Base-by-base conservation (phyloP, 2,329 filamentous ascomycete genomes). In the Diplocarpon rosae region DNA sequence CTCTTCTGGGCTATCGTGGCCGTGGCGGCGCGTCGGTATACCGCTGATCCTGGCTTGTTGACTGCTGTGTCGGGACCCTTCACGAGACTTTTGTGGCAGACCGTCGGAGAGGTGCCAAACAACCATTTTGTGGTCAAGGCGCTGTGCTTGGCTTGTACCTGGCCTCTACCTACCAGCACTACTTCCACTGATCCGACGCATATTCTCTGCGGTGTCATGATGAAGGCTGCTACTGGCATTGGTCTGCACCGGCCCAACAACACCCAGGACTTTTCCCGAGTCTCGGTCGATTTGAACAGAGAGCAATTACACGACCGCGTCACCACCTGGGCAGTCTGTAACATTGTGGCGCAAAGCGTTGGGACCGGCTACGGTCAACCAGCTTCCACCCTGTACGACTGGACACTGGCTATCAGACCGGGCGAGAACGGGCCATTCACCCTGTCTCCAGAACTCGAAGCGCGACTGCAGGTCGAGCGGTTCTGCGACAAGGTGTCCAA, bases 1-100 rank as follows among this genome's bases (percentile, higher is more conserved):
- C 73, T 95, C 1, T 94, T 94, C 64, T 95, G 88, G 88, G 76
- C 83, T 38, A 82, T 90, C 47, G 70, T 89, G 37, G 76, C 83
- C 30, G 80, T 88, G 44, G 84, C 84, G 16, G 78, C 83, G 34
- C 77, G 85, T 41, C 79, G 84, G 32, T 88, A 81, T 58, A 69
- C 70, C 34, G 66, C 70, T 1, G 80, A 83, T 48, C 74, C 61
- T 17, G 39, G 38, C 3, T 69, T 89, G 28, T 70, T 90, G 43
- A 77, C 74, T 37, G 76, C 79, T 44, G 69, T 90, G 8, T 78
- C 83, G 17, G 76, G 76, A 0, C 78, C 78, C 20, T 65, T 89
- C 53, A 84, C 80, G 11, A 72, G 80, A 52, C 69, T 89, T 52
- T 68, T 90, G 31, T 90, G 85, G 84, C 75, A 75, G 35, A 88